Evolutionary conservation across 768 basidiomycete genomes (phyloP).

Genomic region (Suillus brevipes): DNA sequence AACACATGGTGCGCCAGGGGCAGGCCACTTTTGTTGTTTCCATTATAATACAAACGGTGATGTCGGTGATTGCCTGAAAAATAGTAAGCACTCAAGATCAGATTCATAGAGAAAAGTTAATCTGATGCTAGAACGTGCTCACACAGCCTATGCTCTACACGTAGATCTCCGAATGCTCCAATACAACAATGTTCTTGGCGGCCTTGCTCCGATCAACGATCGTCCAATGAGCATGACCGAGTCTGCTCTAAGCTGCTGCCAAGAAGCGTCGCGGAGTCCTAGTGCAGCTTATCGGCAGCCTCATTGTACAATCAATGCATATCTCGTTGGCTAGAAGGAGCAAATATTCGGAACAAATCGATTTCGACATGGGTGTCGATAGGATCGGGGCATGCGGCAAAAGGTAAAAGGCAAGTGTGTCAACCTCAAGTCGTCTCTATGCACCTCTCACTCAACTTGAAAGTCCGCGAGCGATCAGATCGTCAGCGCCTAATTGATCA

Average conservation of each 20-base stretch:
- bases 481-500: not conserved
- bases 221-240: not conserved
- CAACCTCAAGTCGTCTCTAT: not conserved
- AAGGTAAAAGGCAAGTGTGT: not conserved
- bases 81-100: not conserved
- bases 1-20: not conserved
- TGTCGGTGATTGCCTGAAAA: not conserved
- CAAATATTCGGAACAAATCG: not conserved
- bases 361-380: not conserved
- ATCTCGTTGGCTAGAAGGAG: not conserved
- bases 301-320: not conserved
- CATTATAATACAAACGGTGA: not conserved
- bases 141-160: not conserved
- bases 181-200: not conserved
- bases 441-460: not conserved
- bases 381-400: not conserved
- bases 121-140: not conserved
- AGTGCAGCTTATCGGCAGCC: not conserved
- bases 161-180: not conserved
- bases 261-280: not conserved
- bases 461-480: not conserved
- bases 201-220: not conserved
- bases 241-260: not conserved
- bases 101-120: not conserved
- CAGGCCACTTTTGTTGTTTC: not conserved